Evolutionary conservation across 257 asterid genomes (phyloP).

Genomic region (Paraleonurus japonicus): DNA sequence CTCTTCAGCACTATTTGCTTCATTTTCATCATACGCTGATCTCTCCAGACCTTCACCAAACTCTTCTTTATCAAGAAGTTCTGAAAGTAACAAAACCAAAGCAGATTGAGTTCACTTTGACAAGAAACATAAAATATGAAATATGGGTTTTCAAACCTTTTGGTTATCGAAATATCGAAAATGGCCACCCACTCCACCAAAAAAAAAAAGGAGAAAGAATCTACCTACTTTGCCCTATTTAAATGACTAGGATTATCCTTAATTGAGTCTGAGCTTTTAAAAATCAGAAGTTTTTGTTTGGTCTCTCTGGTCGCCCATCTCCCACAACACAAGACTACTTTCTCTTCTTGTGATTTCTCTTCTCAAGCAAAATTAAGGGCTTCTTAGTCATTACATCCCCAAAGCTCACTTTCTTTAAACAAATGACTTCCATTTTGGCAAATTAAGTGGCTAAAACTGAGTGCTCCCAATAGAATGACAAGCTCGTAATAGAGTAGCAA

Average conservation of each 20-base stretch:
- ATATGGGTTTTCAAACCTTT: not conserved
- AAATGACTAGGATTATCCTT: not conserved
- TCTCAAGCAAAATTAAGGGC: not conserved
- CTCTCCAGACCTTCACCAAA: constrained; percentile 47
- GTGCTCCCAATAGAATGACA: not conserved
- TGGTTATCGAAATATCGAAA: not conserved
- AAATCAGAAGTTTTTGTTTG: not conserved
- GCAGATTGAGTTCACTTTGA: not conserved
- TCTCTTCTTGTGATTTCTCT: not conserved
- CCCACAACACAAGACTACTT: not conserved
- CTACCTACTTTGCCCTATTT: not conserved
- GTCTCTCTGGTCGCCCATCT: not conserved
- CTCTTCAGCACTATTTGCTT: constrained; percentile 41
- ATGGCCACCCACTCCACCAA: not conserved
- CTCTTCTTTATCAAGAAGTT: constrained; percentile 71
- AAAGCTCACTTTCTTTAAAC: not conserved
- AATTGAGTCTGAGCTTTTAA: not conserved
- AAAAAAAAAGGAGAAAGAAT: not conserved
- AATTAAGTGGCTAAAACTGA: not conserved
- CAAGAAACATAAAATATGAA: not conserved
- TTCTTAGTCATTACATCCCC: not conserved
- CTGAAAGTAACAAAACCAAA: constrained; percentile 36
- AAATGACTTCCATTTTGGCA: not conserved
- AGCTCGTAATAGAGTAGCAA: not conserved
- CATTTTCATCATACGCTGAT: constrained; percentile 42